phyloP scores from a whole-genome alignment of 768 basidiomycete genomes.

The Phanerodontia chrysosporium region DNA sequence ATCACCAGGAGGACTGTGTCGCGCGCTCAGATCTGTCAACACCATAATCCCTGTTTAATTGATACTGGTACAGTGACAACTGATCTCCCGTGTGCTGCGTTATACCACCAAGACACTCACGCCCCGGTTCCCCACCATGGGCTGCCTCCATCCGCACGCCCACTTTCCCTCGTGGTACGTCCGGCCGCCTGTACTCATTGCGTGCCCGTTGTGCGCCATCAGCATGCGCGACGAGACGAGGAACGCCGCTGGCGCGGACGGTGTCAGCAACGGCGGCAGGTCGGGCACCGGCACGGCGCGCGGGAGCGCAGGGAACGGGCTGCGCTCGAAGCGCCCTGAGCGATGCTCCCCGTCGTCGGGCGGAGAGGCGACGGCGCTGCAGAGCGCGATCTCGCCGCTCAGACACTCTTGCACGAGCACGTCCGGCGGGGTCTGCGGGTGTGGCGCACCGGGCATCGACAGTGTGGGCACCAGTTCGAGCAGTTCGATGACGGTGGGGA shows the following conservation, averaged over 20 bases:
- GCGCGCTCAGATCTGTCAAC: no score
- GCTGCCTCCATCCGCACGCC: conserved; percentile 11
- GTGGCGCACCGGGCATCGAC: background rate
- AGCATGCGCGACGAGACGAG: background rate
- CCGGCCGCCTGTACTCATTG: conserved; percentile 5
- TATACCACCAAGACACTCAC: background rate
- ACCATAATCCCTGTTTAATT: no score
- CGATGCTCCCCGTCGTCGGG: background rate
- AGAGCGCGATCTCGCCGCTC: conserved; percentile 3
- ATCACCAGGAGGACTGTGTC: no score
- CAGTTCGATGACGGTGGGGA: background rate
- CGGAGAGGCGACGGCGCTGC: background rate
- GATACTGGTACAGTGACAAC: no score
- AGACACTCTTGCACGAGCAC: conserved; percentile 8
- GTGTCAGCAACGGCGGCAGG: background rate
- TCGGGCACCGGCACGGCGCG: background rate
- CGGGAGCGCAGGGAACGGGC: background rate
- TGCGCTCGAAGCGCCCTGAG: background rate
- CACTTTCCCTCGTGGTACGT: conserved; percentile 4
- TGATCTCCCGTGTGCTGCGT: no score
- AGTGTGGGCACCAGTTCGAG: background rate
- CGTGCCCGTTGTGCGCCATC: conserved; percentile 5
- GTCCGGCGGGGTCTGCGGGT: conserved; percentile 4
- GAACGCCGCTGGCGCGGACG: background rate
- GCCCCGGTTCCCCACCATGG: conserved; percentile 1